phyloP scores from a whole-genome alignment of 768 basidiomycete genomes.

The Mycena capillaripes region DNA sequence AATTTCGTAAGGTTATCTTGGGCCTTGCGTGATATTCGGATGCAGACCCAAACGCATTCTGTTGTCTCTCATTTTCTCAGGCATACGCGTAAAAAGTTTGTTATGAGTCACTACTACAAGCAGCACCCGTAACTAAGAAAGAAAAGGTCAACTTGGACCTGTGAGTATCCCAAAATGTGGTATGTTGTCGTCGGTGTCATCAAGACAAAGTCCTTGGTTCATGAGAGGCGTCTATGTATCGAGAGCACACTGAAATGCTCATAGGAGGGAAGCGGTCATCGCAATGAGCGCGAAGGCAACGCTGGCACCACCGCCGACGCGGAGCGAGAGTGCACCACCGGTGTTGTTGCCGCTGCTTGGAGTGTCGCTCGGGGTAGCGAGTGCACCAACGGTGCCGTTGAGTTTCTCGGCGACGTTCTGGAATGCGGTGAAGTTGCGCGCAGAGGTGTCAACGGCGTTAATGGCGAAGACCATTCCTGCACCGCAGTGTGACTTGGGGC shows the following conservation, averaged over 20 bases:
- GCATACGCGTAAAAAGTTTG: neutral
- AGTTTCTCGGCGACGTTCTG: slow-evolving; percentile 65
- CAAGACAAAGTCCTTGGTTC: slow-evolving; percentile 29
- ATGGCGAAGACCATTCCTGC: slow-evolving; percentile 72
- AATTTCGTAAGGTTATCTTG: too few relatives aligned
- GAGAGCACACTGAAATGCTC: slow-evolving; percentile 30
- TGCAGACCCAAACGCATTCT: too few relatives aligned
- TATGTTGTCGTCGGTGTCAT: slow-evolving; percentile 29
- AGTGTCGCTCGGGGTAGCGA: slow-evolving; percentile 40
- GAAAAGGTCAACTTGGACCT: slow-evolving; percentile 34
- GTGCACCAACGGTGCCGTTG: slow-evolving; percentile 64
- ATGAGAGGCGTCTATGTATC: slow-evolving; percentile 37
- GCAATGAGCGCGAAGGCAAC: slow-evolving; percentile 47
- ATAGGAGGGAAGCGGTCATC: slow-evolving; percentile 52
- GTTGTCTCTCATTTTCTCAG: neutral
- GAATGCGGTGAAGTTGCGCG: slow-evolving; percentile 70
- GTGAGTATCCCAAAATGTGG: slow-evolving; percentile 9
- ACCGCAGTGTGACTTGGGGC: slow-evolving; percentile 60
- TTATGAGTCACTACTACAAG: slow-evolving; percentile 17
- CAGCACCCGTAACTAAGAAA: slow-evolving; percentile 26
- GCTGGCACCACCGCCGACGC: slow-evolving; percentile 48
- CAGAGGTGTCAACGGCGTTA: slow-evolving; percentile 66
- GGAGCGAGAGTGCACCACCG: slow-evolving; percentile 51
- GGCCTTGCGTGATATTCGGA: too few relatives aligned
- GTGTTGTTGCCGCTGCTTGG: slow-evolving; percentile 33